Evolutionary conservation across 1,284 basidiomycete genomes (phyloP), one percentile per base, ranked within the genome.

Genomic region (Fomitopsis palustris): DNA sequence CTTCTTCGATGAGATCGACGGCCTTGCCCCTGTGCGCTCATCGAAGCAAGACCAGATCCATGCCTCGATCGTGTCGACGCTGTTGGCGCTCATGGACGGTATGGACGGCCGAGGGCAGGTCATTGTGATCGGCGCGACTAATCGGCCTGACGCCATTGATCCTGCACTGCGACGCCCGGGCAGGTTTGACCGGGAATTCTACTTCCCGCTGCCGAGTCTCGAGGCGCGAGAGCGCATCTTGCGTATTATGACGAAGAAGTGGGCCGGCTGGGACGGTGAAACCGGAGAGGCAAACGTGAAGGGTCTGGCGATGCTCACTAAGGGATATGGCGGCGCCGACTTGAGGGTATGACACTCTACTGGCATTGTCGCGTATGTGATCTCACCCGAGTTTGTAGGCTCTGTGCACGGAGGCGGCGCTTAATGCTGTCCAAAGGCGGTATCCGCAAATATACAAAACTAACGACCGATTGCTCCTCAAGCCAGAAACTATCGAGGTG

Each of bases 41-140:
- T 95, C 93, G 53, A 98, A 98, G 73, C 97, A 99, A 71, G 97
- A 99, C 72, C 97, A 99, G 75, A 98, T 99, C 58, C 97, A 99
- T 72, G 96, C 97, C 0, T 95, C 92, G 47, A 95, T 99, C 64
- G 97, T 99, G 9, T 95, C 92, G 52, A 99, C 97, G 0, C 81
- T 99, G 14, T 82, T 99, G 1, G 96, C 97, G 0, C 80, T 99
- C 53, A 99, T 99, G 96, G 97, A 99, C 72, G 97, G 97, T 52
- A 99, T 99, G 97, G 97, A 99, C 65, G 96, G 96, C 1, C 86
- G 97, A 61, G 95, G 90, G 2, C 95, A 98, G 74, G 96, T 99
- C 25, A 87, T 98, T n/a, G 93, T 99, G 47, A 98, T 98, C 65
- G 96, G 97, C 31, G 97, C 97, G 1, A 99, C 97, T 9, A 99